These are phyloP conservation scores for Talaromyces nanjingensis DNA, from an alignment of 495 filamentous ascomycete species.

Conservation along the genomic window DNA sequence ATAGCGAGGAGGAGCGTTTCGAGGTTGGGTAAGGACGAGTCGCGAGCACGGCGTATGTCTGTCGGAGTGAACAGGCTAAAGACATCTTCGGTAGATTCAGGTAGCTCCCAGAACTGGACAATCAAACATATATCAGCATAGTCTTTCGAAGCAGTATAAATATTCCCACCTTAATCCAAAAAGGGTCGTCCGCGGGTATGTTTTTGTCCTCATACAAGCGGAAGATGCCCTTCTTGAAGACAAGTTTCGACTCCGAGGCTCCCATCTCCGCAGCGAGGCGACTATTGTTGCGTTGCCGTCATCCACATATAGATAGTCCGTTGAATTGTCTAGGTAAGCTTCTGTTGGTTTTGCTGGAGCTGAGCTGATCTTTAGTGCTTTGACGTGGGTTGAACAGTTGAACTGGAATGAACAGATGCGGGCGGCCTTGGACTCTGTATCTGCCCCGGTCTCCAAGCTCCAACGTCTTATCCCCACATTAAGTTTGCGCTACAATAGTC, in stretches of 20 bases:
- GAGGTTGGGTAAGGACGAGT: conserved; percentile 79
- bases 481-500: neutral
- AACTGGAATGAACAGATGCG: neutral
- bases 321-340: neutral
- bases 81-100: conserved; percentile 91
- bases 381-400: neutral
- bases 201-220: conserved; percentile 82
- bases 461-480: neutral
- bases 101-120: conserved; percentile 84
- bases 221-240: conserved; percentile 99
- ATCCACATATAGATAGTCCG: neutral
- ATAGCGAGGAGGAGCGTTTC: conserved; percentile 83
- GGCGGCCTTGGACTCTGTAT: neutral
- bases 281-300: conserved; percentile 2
- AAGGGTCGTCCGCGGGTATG: conserved; percentile 82
- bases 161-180: conserved; percentile 81
- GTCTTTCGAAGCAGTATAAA: too few species aligned
- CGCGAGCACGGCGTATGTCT: conserved; percentile 87
- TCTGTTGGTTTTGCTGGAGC: neutral
- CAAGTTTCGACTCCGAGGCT: conserved; percentile 97
- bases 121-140: neutral
- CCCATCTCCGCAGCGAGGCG: conserved; percentile 55
- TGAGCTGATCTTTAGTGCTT: neutral
- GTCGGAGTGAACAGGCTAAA: conserved; percentile 93
- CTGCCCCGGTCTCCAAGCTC: neutral